Evolutionary conservation across 2,329 filamentous ascomycete genomes (phyloP).

Genomic region (Hawksworthiomyces lignivorus): DNA sequence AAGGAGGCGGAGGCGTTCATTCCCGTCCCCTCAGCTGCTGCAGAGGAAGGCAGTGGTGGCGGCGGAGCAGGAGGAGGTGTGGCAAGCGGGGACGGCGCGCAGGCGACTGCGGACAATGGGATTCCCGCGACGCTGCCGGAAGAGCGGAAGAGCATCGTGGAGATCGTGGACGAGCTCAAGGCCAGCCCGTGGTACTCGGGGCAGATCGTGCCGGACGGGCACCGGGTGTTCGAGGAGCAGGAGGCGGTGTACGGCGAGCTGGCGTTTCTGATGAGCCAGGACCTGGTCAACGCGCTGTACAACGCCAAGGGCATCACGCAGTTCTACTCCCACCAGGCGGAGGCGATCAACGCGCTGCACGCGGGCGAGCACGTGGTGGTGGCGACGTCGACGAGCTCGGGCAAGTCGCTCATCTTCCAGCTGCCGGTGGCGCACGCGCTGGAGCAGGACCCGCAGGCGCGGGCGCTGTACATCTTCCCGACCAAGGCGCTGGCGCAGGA

Average conservation of each 20-base stretch:
- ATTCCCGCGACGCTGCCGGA: conserved; percentile 68
- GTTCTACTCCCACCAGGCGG: conserved; percentile 85
- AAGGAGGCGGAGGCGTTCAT: conserved; percentile 52
- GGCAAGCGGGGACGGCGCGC: conserved; percentile 4
- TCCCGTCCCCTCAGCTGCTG: conserved; percentile 39
- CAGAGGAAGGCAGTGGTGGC: not conserved
- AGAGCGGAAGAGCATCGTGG: conserved; percentile 70
- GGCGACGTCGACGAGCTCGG: conserved; percentile 89
- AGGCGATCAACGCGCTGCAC: conserved; percentile 83
- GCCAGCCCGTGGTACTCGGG: conserved; percentile 78
- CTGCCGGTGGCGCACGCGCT: conserved; percentile 83
- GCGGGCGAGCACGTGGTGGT: conserved; percentile 83
- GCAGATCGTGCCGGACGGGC: conserved; percentile 89
- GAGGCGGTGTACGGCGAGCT: conserved; percentile 75
- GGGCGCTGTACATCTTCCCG: conserved; percentile 97
- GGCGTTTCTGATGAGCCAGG: conserved; percentile 78
- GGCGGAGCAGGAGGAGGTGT: not conserved
- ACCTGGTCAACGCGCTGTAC: conserved; percentile 91
- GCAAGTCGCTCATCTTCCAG: conserved; percentile 97
- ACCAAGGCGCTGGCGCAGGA: conserved; percentile 96
- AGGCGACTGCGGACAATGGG: conserved; percentile 19
- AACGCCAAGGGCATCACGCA: conserved; percentile 81
- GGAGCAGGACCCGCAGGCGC: conserved; percentile 65
- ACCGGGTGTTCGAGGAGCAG: conserved; percentile 83
- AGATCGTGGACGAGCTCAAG: conserved; percentile 81